A percentile compares a stretch with the other conserved stretches of the same genome.
These are phyloP conservation scores for Fraxinus dipetala DNA, from an alignment of 305 asterid genomes.

Conservation along the genomic window DNA sequence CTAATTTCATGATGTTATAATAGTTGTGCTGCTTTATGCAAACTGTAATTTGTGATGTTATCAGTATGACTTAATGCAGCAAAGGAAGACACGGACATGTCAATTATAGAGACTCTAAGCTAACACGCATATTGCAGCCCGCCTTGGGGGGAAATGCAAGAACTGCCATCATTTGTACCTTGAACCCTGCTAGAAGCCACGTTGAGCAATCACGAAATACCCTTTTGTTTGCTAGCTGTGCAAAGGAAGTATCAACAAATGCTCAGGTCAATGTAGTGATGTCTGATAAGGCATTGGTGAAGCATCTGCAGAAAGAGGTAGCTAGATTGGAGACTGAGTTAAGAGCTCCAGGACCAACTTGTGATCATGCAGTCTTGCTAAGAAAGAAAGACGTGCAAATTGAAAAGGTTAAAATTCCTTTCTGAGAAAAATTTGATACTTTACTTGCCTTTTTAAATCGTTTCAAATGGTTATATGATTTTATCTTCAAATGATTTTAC, in stretches of 20 bases:
- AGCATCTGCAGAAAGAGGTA: slow-evolving; percentile 91
- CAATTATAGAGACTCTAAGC: slow-evolving; percentile 94
- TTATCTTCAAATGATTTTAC: neutral
- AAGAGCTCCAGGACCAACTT: slow-evolving; percentile 64
- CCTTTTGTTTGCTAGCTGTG: slow-evolving; percentile 89
- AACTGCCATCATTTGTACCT: slow-evolving; percentile 89
- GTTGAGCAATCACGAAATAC: slow-evolving; percentile 97
- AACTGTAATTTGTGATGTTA: neutral
- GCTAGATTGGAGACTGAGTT: slow-evolving; percentile 94
- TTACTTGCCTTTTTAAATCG: neutral
- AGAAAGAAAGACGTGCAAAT: slow-evolving; percentile 86
- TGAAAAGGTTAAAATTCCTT: slow-evolving; percentile 58
- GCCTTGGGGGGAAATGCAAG: slow-evolving; percentile 97
- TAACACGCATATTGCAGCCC: slow-evolving; percentile 90
- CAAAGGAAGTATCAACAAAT: slow-evolving; percentile 91
- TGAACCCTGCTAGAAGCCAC: slow-evolving; percentile 91
- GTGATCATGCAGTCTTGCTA: slow-evolving; percentile 63
- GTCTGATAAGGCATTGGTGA: slow-evolving; percentile 98
- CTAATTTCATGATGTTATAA: slow-evolving; percentile 16
- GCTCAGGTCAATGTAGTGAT: slow-evolving; percentile 94
- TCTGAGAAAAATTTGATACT: neutral
- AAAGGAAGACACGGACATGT: slow-evolving; percentile 88
- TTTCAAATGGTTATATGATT: neutral
- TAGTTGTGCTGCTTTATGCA: neutral
- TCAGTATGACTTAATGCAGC: slow-evolving; percentile 50